Evolutionary conservation across 2,329 filamentous ascomycete species (phyloP).

Genomic region (Fusarium sp.): DNA sequence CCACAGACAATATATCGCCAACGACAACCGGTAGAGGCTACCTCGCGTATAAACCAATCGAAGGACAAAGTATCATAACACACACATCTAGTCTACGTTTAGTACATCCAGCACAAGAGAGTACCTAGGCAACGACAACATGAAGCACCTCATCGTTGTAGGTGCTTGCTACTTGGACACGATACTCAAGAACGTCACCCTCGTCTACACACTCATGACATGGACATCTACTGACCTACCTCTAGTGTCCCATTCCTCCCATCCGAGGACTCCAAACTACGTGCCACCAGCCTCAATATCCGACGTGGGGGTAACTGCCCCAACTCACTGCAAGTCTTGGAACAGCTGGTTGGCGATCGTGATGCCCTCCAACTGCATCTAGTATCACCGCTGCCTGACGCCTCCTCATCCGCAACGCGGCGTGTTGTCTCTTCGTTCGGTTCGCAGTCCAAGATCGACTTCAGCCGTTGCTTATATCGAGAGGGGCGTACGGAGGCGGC

Average conservation of each 20-base stretch:
- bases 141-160: slow-evolving; percentile 72
- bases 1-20: slow-evolving; percentile 3
- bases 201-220: slow-evolving; percentile 5
- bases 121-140: slow-evolving; percentile 44
- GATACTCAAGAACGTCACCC: slow-evolving; percentile 69
- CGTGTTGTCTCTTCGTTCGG: slow-evolving; percentile 69
- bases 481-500: slow-evolving; percentile 67
- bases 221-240: slow-evolving; percentile 28
- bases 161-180: slow-evolving; percentile 80
- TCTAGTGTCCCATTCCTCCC: slow-evolving; percentile 75
- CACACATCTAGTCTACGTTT: neutral
- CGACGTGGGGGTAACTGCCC: slow-evolving; percentile 80
- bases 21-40: neutral
- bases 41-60: neutral
- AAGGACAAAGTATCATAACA: neutral
- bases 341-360: slow-evolving; percentile 66
- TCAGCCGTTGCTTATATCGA: slow-evolving; percentile 72
- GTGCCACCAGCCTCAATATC: slow-evolving; percentile 69
- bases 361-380: slow-evolving; percentile 57
- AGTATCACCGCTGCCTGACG: slow-evolving; percentile 67
- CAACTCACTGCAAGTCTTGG: slow-evolving; percentile 78
- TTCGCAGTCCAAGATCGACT: slow-evolving; percentile 57
- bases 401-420: slow-evolving; percentile 62
- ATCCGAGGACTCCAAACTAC: slow-evolving; percentile 78
- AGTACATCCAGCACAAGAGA: neutral